phyloP scores from a whole-genome alignment of 2,329 filamentous ascomycete species.

The Conoideocrella luteorostrata region DNA sequence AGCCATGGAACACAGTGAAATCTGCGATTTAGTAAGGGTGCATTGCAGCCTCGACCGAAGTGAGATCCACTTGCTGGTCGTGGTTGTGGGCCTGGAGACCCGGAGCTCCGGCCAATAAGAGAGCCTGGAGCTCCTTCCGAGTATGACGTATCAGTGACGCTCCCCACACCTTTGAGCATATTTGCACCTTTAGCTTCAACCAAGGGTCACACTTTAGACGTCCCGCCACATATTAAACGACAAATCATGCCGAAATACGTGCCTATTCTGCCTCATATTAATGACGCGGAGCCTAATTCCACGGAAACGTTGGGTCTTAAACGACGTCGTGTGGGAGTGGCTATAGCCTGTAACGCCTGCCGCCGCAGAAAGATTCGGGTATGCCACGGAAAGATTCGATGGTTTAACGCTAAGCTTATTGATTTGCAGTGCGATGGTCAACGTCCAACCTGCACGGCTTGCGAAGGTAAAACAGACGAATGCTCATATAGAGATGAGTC shows the following conservation, averaged over 20 bases:
- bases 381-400: background rate
- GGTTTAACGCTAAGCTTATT: background rate
- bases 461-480: constrained; percentile 8
- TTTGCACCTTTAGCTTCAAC: too few species aligned
- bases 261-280: background rate
- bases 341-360: constrained; percentile 6
- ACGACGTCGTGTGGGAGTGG: constrained; percentile 1
- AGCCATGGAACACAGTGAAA: too few species aligned
- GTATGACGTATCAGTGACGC: too few species aligned
- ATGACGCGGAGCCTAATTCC: background rate
- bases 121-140: too few species aligned
- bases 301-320: background rate
- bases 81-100: too few species aligned
- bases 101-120: too few species aligned
- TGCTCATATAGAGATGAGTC: constrained; percentile 15
- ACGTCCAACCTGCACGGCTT: constrained; percentile 15
- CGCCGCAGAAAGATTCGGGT: constrained; percentile 1
- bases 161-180: too few species aligned
- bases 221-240: too few species aligned
- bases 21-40: too few species aligned
- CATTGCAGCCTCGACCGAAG: too few species aligned
- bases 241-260: background rate
- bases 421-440: constrained; percentile 15
- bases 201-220: too few species aligned
- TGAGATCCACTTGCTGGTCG: too few species aligned